Conservation (phyloP, 257 asterid species). For the Solanum infundibuliforme region DNA sequence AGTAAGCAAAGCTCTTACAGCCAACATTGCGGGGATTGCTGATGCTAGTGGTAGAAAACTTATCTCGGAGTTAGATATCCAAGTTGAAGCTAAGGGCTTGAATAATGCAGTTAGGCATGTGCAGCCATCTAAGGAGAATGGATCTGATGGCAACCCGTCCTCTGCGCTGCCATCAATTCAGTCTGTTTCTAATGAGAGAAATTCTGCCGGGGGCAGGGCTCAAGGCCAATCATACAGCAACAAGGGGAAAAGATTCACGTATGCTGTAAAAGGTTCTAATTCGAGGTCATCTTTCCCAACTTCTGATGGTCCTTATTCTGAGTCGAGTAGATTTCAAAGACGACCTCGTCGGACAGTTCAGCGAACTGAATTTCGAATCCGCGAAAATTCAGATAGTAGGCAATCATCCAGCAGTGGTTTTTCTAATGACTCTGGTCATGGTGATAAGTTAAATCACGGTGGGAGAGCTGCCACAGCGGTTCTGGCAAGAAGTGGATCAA, state of each 20-base stretch:
- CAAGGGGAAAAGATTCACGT: constrained; percentile 57
- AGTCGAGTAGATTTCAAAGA: constrained; percentile 56
- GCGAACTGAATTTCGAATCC: constrained; percentile 67
- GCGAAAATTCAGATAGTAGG: constrained; percentile 61
- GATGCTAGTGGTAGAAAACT: constrained; percentile 22
- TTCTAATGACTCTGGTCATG: constrained; percentile 23
- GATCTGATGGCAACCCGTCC: constrained; percentile 31
- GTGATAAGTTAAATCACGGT: constrained; percentile 29
- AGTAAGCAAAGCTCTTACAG: constrained; percentile 10
- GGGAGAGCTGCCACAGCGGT: constrained; percentile 41
- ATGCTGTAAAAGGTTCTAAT: constrained; percentile 58
- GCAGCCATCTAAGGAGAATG: constrained; percentile 26
- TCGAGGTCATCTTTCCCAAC: constrained; percentile 28
- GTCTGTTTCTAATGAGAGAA: constrained; percentile 31
- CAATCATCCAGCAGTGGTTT: constrained; percentile 25
- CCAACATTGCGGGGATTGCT: constrained; percentile 17
- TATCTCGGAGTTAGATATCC: constrained; percentile 22
- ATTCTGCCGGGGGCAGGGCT: constrained; percentile 32
- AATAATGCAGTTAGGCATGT: constrained; percentile 18
- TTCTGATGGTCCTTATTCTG: constrained; percentile 29
- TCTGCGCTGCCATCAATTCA: constrained; percentile 24
- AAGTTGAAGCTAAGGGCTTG: constrained; percentile 30
- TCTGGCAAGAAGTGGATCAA: constrained; percentile 64
- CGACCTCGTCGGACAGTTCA: constrained; percentile 63
- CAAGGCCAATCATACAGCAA: constrained; percentile 36